Evolutionary conservation across 108 stramenopile species (phyloP), one percentile per base, ranked within the genome.

Genomic region (Pseudonitzschia delicatissima): DNA sequence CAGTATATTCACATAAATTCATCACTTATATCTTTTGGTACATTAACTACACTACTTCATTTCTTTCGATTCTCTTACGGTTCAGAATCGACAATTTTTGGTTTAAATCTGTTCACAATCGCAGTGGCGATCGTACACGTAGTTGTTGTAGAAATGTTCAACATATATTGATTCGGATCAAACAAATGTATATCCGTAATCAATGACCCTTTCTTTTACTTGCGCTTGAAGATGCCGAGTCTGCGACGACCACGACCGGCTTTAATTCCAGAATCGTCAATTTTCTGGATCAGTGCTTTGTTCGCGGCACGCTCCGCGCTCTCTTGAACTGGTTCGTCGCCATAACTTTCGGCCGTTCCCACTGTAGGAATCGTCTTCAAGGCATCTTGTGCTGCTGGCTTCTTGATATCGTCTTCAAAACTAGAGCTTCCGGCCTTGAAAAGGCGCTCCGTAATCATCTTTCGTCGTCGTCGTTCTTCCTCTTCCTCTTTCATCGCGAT

Each of bases 361-460:
- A 61, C 59, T 3, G 59, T 61, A 17, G 59, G 59, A 36, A 42
- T 37, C 6, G 40, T 61, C 39, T 42, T 39, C 37, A 61, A 21
- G 33, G 2, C 59, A 61, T 42, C 59, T 20, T 33, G 13, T 2
- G 34, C 31, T 5, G n/a, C 21, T 58, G 5, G 17, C n/a, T 58
- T 58, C 39, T 21, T 61, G 20, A 5, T 20, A 3, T 61, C 32
- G 36, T 40, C 37, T 23, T 61, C 33, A 3, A 40, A 37, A 20
- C 37, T 25, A 4, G 39, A 36, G 20, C 37, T 61, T 61, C 59
- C 59, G 2, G 59, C 59, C 25, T 39, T 20, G 5, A 42, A 61
- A 5, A 61, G 59, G 27, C 59, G 59, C 17, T 61, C 59, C 5
- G 59, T 61, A 8, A 61, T 61, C 59, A 61, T 61, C 39, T 33